A percentile compares a stretch with the other conserved stretches of the same genome.
Evolutionary conservation across 306 rosid genomes (phyloP).

Genomic region (Prunus mume): DNA sequence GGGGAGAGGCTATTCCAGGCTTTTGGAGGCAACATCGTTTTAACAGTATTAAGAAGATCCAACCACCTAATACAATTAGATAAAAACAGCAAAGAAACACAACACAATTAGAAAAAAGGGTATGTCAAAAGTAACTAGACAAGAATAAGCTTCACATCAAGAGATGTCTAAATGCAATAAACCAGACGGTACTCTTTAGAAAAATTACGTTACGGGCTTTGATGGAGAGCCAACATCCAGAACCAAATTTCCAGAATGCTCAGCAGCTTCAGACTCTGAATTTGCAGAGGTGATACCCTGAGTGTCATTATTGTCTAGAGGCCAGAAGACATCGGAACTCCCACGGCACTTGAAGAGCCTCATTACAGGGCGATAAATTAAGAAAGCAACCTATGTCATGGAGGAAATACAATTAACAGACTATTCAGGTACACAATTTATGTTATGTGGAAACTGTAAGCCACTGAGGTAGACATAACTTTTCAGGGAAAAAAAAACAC

Average conservation of each 20-base stretch:
- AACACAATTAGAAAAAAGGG: background rate
- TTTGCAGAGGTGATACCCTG: conserved; percentile 39
- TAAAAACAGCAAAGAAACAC: background rate
- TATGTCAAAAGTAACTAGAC: background rate
- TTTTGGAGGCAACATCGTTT: conserved; percentile 86
- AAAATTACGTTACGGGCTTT: conserved; percentile 55
- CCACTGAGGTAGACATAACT: background rate
- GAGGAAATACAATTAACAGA: conserved; percentile 11
- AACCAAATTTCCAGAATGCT: conserved; percentile 47
- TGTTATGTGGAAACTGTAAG: background rate
- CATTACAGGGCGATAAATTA: conserved; percentile 95
- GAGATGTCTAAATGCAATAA: background rate
- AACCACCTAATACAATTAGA: conserved; percentile 64
- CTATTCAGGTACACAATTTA: conserved; percentile 6
- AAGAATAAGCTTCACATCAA: background rate
- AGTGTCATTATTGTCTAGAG: conserved; percentile 56
- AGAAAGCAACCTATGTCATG: conserved; percentile 77
- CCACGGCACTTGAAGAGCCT: conserved; percentile 74
- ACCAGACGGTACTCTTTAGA: conserved; percentile 1
- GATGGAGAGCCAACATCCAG: conserved; percentile 69
- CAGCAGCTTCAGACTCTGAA: conserved; percentile 56
- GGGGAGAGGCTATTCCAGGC: conserved; percentile 99
- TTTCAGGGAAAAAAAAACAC: too few relatives aligned
- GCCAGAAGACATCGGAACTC: conserved; percentile 78
- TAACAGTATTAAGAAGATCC: conserved; percentile 73